phyloP scores from a whole-genome alignment of 192 early-diverging fungal species.

The Paraglomus brasilianum region DNA sequence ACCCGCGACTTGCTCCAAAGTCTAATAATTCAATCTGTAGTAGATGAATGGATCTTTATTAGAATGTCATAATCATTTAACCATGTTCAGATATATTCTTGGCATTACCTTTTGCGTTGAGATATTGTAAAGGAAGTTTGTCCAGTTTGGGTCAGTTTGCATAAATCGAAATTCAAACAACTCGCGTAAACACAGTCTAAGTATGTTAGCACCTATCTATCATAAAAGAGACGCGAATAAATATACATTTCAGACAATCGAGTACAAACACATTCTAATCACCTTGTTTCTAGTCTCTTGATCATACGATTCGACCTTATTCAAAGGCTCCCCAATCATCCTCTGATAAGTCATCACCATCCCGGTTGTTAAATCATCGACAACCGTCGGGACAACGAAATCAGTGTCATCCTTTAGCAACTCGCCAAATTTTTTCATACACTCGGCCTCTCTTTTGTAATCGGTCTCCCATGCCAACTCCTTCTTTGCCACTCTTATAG shows the following conservation, averaged over 20 bases:
- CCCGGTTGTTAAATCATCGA: conserved; percentile 63
- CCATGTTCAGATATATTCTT: not conserved
- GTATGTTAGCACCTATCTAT: conserved; percentile 71
- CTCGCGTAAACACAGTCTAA: conserved; percentile 84
- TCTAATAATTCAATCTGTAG: conserved; percentile 79
- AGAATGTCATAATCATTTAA: not conserved
- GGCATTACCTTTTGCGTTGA: conserved; percentile 48
- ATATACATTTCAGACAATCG: not conserved
- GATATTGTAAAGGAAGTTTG: conserved; percentile 90
- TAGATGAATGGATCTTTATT: not conserved
- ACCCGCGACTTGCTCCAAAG: conserved; percentile 91
- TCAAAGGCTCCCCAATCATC: conserved; percentile 70
- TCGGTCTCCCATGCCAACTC: conserved; percentile 95
- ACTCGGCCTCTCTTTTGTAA: conserved; percentile 82
- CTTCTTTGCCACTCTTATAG: conserved; percentile 81
- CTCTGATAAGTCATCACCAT: conserved; percentile 81
- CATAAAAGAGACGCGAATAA: conserved; percentile 21
- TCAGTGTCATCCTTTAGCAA: conserved; percentile 59
- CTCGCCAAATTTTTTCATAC: conserved; percentile 65
- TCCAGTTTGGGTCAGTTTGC: conserved; percentile 99
- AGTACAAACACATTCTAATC: conserved; percentile 3
- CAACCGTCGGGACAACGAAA: conserved; percentile 73
- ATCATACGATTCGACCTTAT: conserved; percentile 47
- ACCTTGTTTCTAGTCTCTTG: conserved; percentile 63
- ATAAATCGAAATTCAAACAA: conserved; percentile 93